phyloP scores from a whole-genome alignment of 1,139 yeast genomes.

The Wickerhamiella pararugosa region DNA sequence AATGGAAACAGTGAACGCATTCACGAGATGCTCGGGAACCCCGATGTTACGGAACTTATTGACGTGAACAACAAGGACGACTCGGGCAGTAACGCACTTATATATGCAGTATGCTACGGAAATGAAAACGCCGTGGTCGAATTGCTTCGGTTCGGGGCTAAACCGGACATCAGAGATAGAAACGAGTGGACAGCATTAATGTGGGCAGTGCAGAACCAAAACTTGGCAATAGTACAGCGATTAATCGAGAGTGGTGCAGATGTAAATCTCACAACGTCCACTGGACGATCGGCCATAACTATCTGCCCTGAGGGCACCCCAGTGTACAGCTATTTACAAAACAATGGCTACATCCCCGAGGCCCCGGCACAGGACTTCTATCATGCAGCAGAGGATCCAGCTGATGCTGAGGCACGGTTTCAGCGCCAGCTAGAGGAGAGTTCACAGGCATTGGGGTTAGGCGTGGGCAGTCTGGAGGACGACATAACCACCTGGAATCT shows the following conservation, averaged over 20 bases:
- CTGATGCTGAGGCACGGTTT: conserved; percentile 17
- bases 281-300: conserved; percentile 27
- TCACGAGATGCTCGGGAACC: conserved; percentile 20
- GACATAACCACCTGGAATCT: background rate
- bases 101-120: conserved; percentile 30
- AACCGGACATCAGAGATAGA: conserved; percentile 26
- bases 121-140: conserved; percentile 26
- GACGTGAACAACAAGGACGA: conserved; percentile 26
- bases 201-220: conserved; percentile 33
- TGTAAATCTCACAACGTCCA: conserved; percentile 18
- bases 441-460: conserved; percentile 7
- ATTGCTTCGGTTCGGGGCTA: conserved; percentile 26
- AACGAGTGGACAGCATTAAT: conserved; percentile 32
- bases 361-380: conserved; percentile 20
- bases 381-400: conserved; percentile 17
- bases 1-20: conserved; percentile 24
- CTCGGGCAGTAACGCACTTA: conserved; percentile 27
- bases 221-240: conserved; percentile 23
- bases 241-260: conserved; percentile 27
- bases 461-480: background rate
- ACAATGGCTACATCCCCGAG: conserved; percentile 18
- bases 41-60: conserved; percentile 15
- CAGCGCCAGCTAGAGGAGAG: conserved; percentile 14
- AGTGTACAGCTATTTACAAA: conserved; percentile 20
- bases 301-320: conserved; percentile 23